These are phyloP conservation scores for Cyberlindnera maritima DNA, from an alignment of 805 yeast genomes.

Conservation along the genomic window DNA sequence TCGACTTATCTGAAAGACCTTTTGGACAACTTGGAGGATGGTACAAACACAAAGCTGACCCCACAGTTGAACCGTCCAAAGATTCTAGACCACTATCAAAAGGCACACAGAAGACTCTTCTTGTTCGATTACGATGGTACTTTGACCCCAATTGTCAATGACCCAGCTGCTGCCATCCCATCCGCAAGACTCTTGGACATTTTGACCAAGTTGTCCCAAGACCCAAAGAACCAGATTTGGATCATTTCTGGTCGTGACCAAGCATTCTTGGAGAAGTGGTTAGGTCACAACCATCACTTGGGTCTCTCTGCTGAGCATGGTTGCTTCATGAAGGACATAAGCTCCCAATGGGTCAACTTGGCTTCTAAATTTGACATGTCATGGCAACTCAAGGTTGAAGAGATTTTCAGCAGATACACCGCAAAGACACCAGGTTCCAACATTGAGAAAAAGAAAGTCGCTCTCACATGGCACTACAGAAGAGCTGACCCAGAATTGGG, in stretches of 20 bases:
- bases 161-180: slow-evolving; percentile 98
- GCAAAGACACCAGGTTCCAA: slow-evolving; percentile 88
- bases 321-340: slow-evolving; percentile 82
- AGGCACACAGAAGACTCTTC: slow-evolving; percentile 69
- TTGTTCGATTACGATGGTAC: slow-evolving; percentile 98
- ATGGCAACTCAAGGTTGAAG: slow-evolving; percentile 86
- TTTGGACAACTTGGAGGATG: slow-evolving; percentile 37
- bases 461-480: slow-evolving; percentile 97
- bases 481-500: slow-evolving; percentile 94
- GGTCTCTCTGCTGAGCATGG: slow-evolving; percentile 98
- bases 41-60: slow-evolving; percentile 50
- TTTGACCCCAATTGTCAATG: slow-evolving; percentile 90
- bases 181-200: slow-evolving; percentile 64
- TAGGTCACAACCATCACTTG: slow-evolving; percentile 60
- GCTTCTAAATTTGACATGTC: slow-evolving; percentile 85
- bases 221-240: slow-evolving; percentile 88
- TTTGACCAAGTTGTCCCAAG: slow-evolving; percentile 59
- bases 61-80: slow-evolving; percentile 80
- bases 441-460: slow-evolving; percentile 86
- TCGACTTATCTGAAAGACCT: slow-evolving; percentile 53
- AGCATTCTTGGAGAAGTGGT: slow-evolving; percentile 81
- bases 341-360: slow-evolving; percentile 75
- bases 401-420: slow-evolving; percentile 70
- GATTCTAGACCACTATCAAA: slow-evolving; percentile 55
- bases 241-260: slow-evolving; percentile 95